These are phyloP conservation scores for Tolypocladium ovalisporum DNA, from an alignment of 2,329 filamentous ascomycete species.

Conservation along the genomic window DNA sequence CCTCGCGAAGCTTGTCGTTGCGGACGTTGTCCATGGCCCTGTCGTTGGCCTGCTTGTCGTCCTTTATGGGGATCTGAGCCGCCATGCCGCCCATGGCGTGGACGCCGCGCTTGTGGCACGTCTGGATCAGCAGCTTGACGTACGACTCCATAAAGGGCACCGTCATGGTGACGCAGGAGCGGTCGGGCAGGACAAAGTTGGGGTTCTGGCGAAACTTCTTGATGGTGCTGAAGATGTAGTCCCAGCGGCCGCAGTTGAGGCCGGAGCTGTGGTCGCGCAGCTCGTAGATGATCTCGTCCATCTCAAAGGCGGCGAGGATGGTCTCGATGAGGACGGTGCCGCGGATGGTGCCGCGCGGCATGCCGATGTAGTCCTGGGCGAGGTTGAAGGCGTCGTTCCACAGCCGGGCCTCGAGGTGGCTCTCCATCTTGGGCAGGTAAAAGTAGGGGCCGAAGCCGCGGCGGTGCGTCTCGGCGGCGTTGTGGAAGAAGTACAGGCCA, in stretches of 20 bases:
- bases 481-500: conserved; percentile 98
- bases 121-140: conserved; percentile 92
- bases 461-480: conserved; percentile 77
- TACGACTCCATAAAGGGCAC: conserved; percentile 98
- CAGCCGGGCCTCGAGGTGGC: conserved; percentile 87
- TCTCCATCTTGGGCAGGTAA: conserved; percentile 97
- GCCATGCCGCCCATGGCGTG: conserved; percentile 99
- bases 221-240: conserved; percentile 99
- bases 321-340: conserved; percentile 96
- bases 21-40: conserved; percentile 88
- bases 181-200: conserved; percentile 87
- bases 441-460: conserved; percentile 89
- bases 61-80: conserved; percentile 97
- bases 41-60: conserved; percentile 82
- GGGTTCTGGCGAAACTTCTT: conserved; percentile 98
- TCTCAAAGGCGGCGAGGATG: conserved; percentile 95
- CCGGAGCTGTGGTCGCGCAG: conserved; percentile 92
- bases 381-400: conserved; percentile 99
- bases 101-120: conserved; percentile 92
- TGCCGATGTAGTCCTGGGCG: conserved; percentile 82
- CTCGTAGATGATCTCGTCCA: conserved; percentile 99
- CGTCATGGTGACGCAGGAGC: conserved; percentile 89
- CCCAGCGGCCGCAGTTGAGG: conserved; percentile 97
- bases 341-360: conserved; percentile 84
- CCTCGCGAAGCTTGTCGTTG: conserved; percentile 93